Conservation (phyloP, 805 yeast species). For the Blastobotrys peoriensis region DNA sequence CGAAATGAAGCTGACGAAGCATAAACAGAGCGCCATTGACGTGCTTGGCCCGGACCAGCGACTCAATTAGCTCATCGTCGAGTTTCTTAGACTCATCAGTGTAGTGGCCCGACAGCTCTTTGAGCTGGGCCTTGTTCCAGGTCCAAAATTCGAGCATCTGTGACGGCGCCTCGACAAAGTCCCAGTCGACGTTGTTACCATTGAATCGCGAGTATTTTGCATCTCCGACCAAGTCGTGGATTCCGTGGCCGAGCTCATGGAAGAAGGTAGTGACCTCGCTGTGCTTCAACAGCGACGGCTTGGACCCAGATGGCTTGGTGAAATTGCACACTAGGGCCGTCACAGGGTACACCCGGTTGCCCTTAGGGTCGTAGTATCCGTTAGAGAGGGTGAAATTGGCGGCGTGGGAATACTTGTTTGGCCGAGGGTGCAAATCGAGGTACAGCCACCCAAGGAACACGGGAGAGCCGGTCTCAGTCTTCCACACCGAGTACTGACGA, state of each 20-base stretch:
- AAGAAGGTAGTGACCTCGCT: slow-evolving; percentile 75
- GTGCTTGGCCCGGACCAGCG: slow-evolving; percentile 58
- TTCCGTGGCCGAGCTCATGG: slow-evolving; percentile 89
- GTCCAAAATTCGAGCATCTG: slow-evolving; percentile 88
- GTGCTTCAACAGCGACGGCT: slow-evolving; percentile 73
- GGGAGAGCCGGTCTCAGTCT: slow-evolving; percentile 46
- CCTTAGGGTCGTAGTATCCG: slow-evolving; percentile 49
- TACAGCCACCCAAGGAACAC: slow-evolving; percentile 72
- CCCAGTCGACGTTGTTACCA: slow-evolving; percentile 75
- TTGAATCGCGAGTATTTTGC: slow-evolving; percentile 62
- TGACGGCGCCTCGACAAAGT: slow-evolving; percentile 88
- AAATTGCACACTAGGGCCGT: slow-evolving; percentile 82
- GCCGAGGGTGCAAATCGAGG: slow-evolving; percentile 79
- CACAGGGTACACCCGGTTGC: slow-evolving; percentile 51
- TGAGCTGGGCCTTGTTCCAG: slow-evolving; percentile 62
- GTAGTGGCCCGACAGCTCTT: slow-evolving; percentile 59
- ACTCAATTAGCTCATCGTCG: slow-evolving; percentile 49
- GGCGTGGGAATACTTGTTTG: slow-evolving; percentile 84
- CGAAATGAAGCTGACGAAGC: slow-evolving; percentile 73
- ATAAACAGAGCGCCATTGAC: slow-evolving; percentile 70
- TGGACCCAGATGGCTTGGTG: slow-evolving; percentile 61
- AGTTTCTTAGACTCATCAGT: slow-evolving; percentile 48
- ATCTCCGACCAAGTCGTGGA: slow-evolving; percentile 67
- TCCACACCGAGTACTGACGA: slow-evolving; percentile 59
- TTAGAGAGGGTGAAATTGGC: slow-evolving; percentile 70